Evolutionary conservation across 345 rosid genomes (phyloP).

Genomic region (Eucalyptus regnans): DNA sequence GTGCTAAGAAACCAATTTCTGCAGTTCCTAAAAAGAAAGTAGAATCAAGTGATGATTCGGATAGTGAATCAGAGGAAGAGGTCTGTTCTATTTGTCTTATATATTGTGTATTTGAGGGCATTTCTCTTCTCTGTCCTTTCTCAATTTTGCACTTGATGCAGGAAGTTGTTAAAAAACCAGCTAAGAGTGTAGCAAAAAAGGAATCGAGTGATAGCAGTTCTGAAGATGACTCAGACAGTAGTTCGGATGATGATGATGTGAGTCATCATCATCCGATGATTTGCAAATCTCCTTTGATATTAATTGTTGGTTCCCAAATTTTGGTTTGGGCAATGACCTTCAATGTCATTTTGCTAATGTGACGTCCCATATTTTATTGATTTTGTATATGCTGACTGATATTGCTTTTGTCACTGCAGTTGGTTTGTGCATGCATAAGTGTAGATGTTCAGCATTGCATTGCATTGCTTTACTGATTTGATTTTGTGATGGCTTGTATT

Average conservation of each 20-base stretch:
- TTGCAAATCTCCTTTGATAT: neutral
- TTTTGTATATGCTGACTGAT: neutral
- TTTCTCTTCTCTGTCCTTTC: neutral
- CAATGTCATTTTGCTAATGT: neutral
- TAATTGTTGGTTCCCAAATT: neutral
- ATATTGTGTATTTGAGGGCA: neutral
- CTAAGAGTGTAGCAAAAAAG: neutral
- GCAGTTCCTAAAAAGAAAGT: neutral
- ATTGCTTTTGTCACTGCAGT: neutral
- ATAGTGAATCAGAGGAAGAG: slow-evolving; percentile 17
- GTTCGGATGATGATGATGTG: neutral
- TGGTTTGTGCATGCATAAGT: neutral
- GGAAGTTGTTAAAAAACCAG: slow-evolving; percentile 3
- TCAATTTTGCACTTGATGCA: neutral
- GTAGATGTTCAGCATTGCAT: neutral
- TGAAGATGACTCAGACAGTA: neutral
- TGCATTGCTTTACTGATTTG: neutral
- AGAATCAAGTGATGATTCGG: slow-evolving; percentile 2
- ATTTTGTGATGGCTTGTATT: neutral
- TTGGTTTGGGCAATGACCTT: neutral
- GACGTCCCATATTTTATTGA: neutral
- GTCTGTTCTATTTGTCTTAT: neutral
- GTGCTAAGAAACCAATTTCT: neutral
- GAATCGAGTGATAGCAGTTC: neutral
- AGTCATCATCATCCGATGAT: neutral